These are phyloP conservation scores for Lignosus rhinocerotis DNA, from an alignment of 1,284 basidiomycete species.

Conservation along the genomic window DNA sequence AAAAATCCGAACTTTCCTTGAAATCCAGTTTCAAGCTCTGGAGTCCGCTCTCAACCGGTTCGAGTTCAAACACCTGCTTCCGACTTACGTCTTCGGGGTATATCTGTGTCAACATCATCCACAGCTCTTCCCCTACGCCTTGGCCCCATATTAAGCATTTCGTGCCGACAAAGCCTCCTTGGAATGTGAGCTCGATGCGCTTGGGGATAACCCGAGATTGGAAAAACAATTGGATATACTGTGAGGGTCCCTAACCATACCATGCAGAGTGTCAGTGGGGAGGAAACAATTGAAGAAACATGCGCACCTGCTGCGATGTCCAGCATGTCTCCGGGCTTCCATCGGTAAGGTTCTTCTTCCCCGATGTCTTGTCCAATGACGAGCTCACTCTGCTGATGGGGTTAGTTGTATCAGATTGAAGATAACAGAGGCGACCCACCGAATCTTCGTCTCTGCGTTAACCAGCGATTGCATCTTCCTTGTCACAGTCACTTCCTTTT, in stretches of 20 bases:
- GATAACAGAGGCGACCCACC: conserved; percentile 13
- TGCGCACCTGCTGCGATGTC: conserved; percentile 73
- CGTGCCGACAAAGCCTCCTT: conserved; percentile 80
- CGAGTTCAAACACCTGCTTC: conserved; percentile 62
- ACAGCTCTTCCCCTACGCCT: conserved; percentile 33
- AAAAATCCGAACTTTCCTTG: conserved; percentile 77
- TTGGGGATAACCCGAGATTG: conserved; percentile 50
- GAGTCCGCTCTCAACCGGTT: conserved; percentile 34
- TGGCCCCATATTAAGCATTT: conserved; percentile 52
- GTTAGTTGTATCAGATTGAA: neutral
- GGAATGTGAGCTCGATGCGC: conserved; percentile 67
- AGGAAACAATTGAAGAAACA: neutral
- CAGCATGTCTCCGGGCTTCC: conserved; percentile 78
- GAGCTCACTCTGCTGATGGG: conserved; percentile 69
- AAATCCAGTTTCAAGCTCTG: conserved; percentile 64
- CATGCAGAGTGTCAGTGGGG: neutral
- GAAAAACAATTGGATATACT: conserved; percentile 69
- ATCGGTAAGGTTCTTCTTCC: conserved; percentile 72
- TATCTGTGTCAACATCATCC: conserved; percentile 52
- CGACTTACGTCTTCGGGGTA: conserved; percentile 80
- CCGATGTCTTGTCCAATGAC: conserved; percentile 75
- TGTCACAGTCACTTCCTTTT: conserved; percentile 11
- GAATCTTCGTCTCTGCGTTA: conserved; percentile 22
- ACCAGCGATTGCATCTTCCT: conserved; percentile 15
- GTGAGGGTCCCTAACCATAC: conserved; percentile 61